Evolutionary conservation across 2,329 filamentous ascomycete genomes (phyloP), one percentile per base, ranked within the genome.

Genomic region (Colletotrichum liriopes): DNA sequence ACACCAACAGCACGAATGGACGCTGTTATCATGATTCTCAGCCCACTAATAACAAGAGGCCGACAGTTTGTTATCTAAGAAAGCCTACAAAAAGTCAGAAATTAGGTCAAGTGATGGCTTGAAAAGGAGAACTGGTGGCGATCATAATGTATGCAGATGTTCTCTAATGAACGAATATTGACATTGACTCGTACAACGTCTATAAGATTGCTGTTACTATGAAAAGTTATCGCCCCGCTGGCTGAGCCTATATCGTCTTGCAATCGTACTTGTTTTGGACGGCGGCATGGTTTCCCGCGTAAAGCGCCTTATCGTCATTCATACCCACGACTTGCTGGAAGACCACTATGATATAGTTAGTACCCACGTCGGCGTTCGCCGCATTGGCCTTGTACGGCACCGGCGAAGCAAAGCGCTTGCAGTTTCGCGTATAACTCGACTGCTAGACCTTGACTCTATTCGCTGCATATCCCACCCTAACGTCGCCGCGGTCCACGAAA

Each of bases 391-490:
- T 54, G 51, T 54, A 14, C 26, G 26, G 51, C 51, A 54, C 18
- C 51, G 51, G 12, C 12, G 18, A 18, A 54, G 18, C 26, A 54
- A 18, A 26, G 29, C 51, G 5, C 12, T 54, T 32, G 51, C 51
- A 54, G 26, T 54, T 8, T 54, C 26, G 12, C 51, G 51, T 23
- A 29, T 32, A 18, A 54, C 23, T 54, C 51, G 26, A 32, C 51
- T 54, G 29, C 12, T 12, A 12, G 29, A 29, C 29, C 4, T 54
- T 3, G 12, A 54, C 16, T 32, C 29, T 18, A 18, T 54, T 18
- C 51, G 18, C 51, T 18, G 8, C 51, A 54, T 54, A 14, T 54
- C 51, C 51, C 51, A 54, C 29, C 51, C 51, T 54, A 54, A 54
- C 23, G 16, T 54, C 23, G 51, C 51, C 23, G 18, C 23, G 18